These are phyloP conservation scores for Venturia effusa DNA, from an alignment of 2,329 filamentous ascomycete species.

Conservation along the genomic window DNA sequence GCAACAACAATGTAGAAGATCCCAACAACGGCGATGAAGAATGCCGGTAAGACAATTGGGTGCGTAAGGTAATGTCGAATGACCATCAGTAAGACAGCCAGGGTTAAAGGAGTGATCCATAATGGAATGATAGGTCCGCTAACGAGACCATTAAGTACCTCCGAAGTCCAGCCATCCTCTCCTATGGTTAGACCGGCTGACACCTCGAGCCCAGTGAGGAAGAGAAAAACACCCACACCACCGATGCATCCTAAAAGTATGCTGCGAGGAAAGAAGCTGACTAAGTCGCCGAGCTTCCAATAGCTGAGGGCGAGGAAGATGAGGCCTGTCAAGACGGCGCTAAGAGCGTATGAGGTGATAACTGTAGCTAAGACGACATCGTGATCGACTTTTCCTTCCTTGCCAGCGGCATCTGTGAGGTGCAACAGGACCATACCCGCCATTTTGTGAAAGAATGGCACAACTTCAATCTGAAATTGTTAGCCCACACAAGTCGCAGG, in stretches of 20 bases:
- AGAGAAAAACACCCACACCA: conserved; percentile 88
- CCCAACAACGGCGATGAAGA: conserved; percentile 68
- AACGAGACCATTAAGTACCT: conserved; percentile 65
- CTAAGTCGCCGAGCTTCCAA: conserved; percentile 80
- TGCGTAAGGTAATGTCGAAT: conserved; percentile 67
- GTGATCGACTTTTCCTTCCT: conserved; percentile 58
- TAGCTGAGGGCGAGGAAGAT: conserved; percentile 88
- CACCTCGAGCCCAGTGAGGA: conserved; percentile 87
- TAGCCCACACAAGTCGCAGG: not conserved
- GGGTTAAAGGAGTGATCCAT: conserved; percentile 68
- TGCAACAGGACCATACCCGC: conserved; percentile 71
- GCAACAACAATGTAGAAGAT: conserved; percentile 71
- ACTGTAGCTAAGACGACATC: conserved; percentile 88
- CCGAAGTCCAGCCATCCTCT: conserved; percentile 69
- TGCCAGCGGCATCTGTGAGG: conserved; percentile 31
- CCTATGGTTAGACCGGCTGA: conserved; percentile 63
- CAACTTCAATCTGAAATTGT: conserved; percentile 67
- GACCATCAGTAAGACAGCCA: conserved; percentile 67
- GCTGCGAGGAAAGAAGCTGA: conserved; percentile 93
- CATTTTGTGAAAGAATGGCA: conserved; percentile 92
- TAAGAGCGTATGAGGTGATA: conserved; percentile 81
- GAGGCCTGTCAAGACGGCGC: conserved; percentile 78
- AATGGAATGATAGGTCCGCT: conserved; percentile 63
- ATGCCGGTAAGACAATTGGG: conserved; percentile 76
- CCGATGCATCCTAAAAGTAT: conserved; percentile 97